These are phyloP conservation scores for Solanum sitiens DNA, from an alignment of 257 asterid species.

Conservation along the genomic window DNA sequence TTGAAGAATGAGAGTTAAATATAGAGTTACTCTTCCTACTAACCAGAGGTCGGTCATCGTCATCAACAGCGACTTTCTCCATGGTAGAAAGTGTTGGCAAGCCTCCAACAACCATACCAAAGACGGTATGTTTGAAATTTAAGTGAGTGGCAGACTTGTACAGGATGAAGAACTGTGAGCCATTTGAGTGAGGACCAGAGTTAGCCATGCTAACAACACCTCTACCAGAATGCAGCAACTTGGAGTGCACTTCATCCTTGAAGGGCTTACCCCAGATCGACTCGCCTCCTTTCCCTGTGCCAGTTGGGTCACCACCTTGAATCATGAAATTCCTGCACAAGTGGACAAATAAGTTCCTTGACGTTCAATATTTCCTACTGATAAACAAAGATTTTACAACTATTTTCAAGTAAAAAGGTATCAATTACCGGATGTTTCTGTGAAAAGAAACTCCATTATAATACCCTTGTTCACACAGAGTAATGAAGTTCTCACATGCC, in stretches of 20 bases:
- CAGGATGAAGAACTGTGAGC: slow-evolving; percentile 88
- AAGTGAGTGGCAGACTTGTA: slow-evolving; percentile 97
- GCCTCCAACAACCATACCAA: slow-evolving; percentile 92
- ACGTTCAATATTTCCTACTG: not conserved
- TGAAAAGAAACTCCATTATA: slow-evolving; percentile 85
- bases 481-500: slow-evolving; percentile 85
- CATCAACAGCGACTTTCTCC: slow-evolving; percentile 91
- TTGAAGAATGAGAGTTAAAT: not conserved
- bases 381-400: not conserved
- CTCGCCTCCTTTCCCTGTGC: slow-evolving; percentile 91
- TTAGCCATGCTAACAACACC: slow-evolving; percentile 99
- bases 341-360: not conserved
- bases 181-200: slow-evolving; percentile 92
- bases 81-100: slow-evolving; percentile 66
- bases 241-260: slow-evolving; percentile 90
- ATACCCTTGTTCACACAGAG: slow-evolving; percentile 82
- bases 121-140: slow-evolving; percentile 85
- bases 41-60: slow-evolving; percentile 78
- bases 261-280: slow-evolving; percentile 94
- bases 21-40: slow-evolving; percentile 7
- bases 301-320: slow-evolving; percentile 99
- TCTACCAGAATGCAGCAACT: slow-evolving; percentile 86
- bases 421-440: slow-evolving; percentile 70
- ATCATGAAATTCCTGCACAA: slow-evolving; percentile 83
- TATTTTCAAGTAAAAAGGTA: not conserved